Base-by-base conservation (phyloP, 2,329 filamentous ascomycete species). In the Celoporthe dispersa region DNA sequence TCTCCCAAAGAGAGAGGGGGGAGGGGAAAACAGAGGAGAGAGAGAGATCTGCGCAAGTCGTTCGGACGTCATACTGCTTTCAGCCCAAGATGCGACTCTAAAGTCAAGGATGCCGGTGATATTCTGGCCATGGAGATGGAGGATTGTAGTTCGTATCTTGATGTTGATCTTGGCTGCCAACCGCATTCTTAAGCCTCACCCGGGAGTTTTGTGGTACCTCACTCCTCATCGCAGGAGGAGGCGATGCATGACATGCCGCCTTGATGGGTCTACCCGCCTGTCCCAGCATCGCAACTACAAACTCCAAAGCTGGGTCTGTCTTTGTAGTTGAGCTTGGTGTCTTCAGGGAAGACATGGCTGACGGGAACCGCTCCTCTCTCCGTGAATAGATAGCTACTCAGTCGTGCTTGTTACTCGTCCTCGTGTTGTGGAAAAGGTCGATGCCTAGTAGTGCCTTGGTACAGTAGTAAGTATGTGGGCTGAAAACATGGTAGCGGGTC, bases 1-100 rank as follows among this genome's bases (percentile, higher is more conserved):
- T 68, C 31, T 55, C 44, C 31, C 1, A 4, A 53, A 39, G 19
- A 39, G 8, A 35, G 8, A 35, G 8, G 8, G 8, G 8, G 8
- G 8, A 35, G 8, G 8, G 8, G 8, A 35, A 35, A 35, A 35
- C 35, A 3, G 8, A 35, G 8, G 4, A 3, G 35, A 35, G 35
- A 35, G 35, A 35, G 37, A 61, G 44, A 68, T 68, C 57, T 68
- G 66, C 66, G n/a, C 59, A 28, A 55, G 39, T 55, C 41, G 41
- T 62, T 63, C 66, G 66, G 66, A 53, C 22, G 57, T 63, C 41
- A 31, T n/a, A 62, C 66, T 53, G 41, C 37, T 68, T 68, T 25
- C 8, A 41, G 66, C 57, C n/a, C 31, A 33, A 16, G 35, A 68
- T 68, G 48, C 57, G 28, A 68, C 66, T 53, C 35, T 19, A 31